Evolutionary conservation across 2,329 filamentous ascomycete species (phyloP).

Genomic region (Peltaster fructicola): DNA sequence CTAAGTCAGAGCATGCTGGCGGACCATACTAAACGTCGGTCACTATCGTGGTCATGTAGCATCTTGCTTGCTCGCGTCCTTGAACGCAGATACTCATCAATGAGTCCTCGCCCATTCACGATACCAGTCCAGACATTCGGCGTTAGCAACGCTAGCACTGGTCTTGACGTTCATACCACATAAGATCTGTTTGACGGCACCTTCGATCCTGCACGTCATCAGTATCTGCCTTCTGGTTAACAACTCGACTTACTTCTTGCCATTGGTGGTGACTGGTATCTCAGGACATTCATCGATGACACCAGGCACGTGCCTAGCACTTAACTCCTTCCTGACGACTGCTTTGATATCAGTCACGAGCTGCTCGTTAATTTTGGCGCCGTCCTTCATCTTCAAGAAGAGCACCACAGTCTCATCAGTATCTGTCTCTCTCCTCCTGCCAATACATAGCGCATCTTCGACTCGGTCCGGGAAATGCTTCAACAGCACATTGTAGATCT

Average conservation of each 20-base stretch:
- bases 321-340: constrained; percentile 59
- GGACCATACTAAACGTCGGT: too few relatives aligned
- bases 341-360: constrained; percentile 47
- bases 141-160: constrained; percentile 84
- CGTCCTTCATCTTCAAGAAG: constrained; percentile 61
- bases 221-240: constrained; percentile 25
- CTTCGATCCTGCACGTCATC: constrained; percentile 43
- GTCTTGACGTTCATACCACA: constrained; percentile 76
- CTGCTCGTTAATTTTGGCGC: constrained; percentile 38
- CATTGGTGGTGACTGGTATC: constrained; percentile 82
- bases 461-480: constrained; percentile 63
- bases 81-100: constrained; percentile 5
- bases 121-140: constrained; percentile 79
- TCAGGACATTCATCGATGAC: constrained; percentile 68
- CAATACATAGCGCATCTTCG: constrained; percentile 76
- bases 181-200: constrained; percentile 88
- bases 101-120: constrained; percentile 51
- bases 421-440: constrained; percentile 52
- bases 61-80: too few relatives aligned
- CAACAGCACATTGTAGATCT: constrained; percentile 90
- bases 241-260: constrained; percentile 51
- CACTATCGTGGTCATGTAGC: too few relatives aligned
- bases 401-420: constrained; percentile 73
- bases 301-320: constrained; percentile 73
- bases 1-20: too few relatives aligned